Evolutionary conservation across 495 filamentous ascomycete genomes (phyloP).

Genomic region (Neurospora sp.): DNA sequence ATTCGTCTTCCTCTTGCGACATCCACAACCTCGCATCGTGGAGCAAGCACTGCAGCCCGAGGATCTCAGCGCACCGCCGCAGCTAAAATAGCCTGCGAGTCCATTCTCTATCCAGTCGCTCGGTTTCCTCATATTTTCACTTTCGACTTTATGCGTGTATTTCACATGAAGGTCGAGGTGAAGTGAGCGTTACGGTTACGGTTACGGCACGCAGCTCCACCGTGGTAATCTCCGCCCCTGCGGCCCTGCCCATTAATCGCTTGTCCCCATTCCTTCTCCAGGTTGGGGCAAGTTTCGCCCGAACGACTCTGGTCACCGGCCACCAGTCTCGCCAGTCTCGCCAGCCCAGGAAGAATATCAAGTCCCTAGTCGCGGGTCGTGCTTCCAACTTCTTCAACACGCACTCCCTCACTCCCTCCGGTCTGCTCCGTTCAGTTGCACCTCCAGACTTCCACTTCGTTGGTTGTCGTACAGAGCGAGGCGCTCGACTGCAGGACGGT

Average conservation of each 20-base stretch:
- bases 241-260: not conserved
- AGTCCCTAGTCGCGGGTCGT: not conserved
- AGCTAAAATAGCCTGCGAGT: not conserved
- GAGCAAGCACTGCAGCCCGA: not conserved
- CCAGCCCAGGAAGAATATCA: not conserved
- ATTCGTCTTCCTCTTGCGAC: not conserved
- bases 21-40: not conserved
- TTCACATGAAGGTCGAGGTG: not conserved
- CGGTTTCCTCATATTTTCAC: not conserved
- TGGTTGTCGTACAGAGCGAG: not conserved
- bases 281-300: not conserved
- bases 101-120: not conserved
- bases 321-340: not conserved
- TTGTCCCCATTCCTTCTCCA: not conserved
- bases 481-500: not conserved
- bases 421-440: not conserved
- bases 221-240: not conserved
- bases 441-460: not conserved
- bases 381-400: not conserved
- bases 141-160: not conserved
- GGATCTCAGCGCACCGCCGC: not conserved
- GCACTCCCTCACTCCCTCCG: not conserved
- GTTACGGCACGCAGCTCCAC: not conserved
- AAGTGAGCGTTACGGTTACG: not conserved
- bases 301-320: not conserved